Base-by-base conservation (phyloP, 108 stramenopile genomes). In the Chaetoceros tenuissimus region DNA sequence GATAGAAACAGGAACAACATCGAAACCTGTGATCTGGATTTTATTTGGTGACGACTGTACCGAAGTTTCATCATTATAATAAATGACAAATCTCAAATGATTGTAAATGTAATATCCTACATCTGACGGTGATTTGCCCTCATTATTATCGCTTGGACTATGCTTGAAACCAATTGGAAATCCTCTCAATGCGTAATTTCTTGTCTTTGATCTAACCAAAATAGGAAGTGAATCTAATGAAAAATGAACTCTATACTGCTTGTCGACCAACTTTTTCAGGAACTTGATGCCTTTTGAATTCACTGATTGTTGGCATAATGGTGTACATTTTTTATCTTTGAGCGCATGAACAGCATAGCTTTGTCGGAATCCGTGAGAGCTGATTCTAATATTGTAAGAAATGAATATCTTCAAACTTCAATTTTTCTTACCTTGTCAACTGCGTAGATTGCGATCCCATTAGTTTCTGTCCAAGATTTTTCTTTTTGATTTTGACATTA, bases 21-120 rank as follows among this genome's bases (percentile, higher is more conserved):
- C 94, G 60, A 98, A 96, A 0, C 94, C 98, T 30, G 95, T 95
- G 49, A 98, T 89, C 19, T 92, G 85, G 8, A 84, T 57, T 81
- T 16, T 83, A 77, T 20, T 83, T 66, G 2, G 75, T 65, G 3
- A 51, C 13, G 5, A 5, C 34, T 40, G 34, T 13, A 13, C 13
- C 13, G 34, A 5, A 10, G 5, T 54, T 1, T 74, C 85, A 30
- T 51, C 46, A 43, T 63, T 66, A 59, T 85, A 89, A n/a, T 68
- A 59, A n/a, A 96, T 73, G 30, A 69, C 46, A 59, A 96, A 83
- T 3, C 72, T 64, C 48, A 94, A 55, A 66, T 96, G 95, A 68
- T 96, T 96, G 85, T 77, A 87, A 3, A 96, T 48, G 55, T 69
- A 94, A 54, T 67, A 74, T 59, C 74, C 64, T 20, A 67, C 72